These are phyloP conservation scores for Kodamaea kaohsiungensis DNA, from an alignment of 805 yeast species.

Conservation along the genomic window DNA sequence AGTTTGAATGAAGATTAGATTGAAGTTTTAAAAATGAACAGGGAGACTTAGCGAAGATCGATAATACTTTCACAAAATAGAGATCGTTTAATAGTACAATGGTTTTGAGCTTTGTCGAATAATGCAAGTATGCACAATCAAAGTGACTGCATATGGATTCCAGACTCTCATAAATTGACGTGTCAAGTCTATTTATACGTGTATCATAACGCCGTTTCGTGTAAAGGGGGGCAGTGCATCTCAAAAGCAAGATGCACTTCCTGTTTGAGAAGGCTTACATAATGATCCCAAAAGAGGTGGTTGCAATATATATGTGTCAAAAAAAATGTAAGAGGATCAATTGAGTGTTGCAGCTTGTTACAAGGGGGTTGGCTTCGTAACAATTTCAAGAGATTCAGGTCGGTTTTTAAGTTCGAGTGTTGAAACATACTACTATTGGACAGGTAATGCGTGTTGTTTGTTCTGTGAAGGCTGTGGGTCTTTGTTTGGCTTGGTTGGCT, in stretches of 20 bases:
- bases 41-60: neutral
- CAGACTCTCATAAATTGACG: neutral
- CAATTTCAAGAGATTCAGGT: neutral
- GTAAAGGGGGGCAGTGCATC: slow-evolving; percentile 1
- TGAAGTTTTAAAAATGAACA: neutral
- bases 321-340: neutral
- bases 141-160: neutral
- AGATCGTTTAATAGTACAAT: neutral
- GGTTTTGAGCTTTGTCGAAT: neutral
- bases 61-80: neutral
- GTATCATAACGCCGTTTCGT: neutral
- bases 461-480: neutral
- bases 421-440: neutral
- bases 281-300: neutral
- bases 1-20: neutral
- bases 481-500: neutral
- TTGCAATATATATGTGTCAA: neutral
- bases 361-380: neutral
- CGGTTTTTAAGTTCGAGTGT: neutral
- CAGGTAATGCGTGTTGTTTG: neutral
- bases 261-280: neutral
- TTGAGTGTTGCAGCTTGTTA: neutral
- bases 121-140: no score
- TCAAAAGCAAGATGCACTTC: neutral
- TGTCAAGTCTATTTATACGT: neutral